Evolutionary conservation across 345 rosid species (phyloP), one percentile per base, ranked within the genome.

Genomic region (Euphorbia pulcherrima): DNA sequence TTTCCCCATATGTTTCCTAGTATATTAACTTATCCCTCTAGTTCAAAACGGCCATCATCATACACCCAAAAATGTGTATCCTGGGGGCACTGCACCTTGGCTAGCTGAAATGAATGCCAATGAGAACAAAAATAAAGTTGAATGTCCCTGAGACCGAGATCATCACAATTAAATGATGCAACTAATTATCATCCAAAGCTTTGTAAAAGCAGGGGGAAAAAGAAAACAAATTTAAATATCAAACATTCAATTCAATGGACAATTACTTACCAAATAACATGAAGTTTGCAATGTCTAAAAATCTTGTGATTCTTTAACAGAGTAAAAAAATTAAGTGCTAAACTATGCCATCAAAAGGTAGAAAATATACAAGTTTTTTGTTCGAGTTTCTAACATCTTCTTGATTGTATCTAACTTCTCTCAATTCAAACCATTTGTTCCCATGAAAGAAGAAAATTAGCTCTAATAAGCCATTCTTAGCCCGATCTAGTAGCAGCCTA

Each of bases 11-110:
- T 89, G 72, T 88, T 88, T 69, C 94, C 98, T 71, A 83, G 84
- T 55, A 88, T 92, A 78, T 89, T 92, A 75, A 89, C 89, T 71
- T 92, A 96, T 58, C 98, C 98, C 84, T 92, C 96, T 76, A 89
- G 96, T 79, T 92, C 94, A 62, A 89, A 92, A 18, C 86, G 79
- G 30, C 98, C 98, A 88, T 92, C 98, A 35, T 92, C 98, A 5
- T 89, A 88, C 39, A 92, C 80, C 96, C 98, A 92, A 73, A 92
- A 92, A 75, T 92, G 98, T 65, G 98, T 88, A 72, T 89, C 92
- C 0, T 87, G 79, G 8, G 98, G 89, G 64, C 98, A 92, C 27
- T 92, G 96, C 23, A 92, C 96, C 60, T 77, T 83, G 40, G 90
- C 94, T 65, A 92, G 75, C 97, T 92, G 92, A 79, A 69, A 76